These are phyloP conservation scores for Sporisorium scitamineum DNA, from an alignment of 1,284 basidiomycete species.

Conservation along the genomic window DNA sequence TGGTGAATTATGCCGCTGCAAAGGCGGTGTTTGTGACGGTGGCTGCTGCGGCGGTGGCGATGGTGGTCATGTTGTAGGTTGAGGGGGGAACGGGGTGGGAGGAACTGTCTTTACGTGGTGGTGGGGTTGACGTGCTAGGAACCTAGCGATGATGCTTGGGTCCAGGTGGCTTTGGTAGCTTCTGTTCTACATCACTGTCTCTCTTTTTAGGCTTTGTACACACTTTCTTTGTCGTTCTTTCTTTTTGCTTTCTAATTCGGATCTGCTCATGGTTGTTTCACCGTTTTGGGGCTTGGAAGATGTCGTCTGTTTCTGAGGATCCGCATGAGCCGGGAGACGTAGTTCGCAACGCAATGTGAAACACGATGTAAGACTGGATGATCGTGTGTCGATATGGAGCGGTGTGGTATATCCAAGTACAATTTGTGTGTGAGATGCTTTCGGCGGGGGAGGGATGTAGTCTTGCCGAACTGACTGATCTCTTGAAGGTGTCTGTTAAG, in stretches of 20 bases:
- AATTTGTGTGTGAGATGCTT: background rate
- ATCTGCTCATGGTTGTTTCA: background rate
- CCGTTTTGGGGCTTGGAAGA: background rate
- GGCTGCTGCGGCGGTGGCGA: slow-evolving; percentile 15
- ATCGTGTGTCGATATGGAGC: background rate
- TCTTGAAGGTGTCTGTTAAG: too few relatives aligned
- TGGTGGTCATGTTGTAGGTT: slow-evolving; percentile 24
- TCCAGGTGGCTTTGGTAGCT: background rate
- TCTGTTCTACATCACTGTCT: background rate
- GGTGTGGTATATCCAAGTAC: slow-evolving; percentile 1
- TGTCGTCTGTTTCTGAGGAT: background rate
- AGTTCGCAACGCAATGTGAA: background rate
- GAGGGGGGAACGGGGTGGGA: accelerated
- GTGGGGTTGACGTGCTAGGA: too few relatives aligned
- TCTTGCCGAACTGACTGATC: too few relatives aligned
- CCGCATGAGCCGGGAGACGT: background rate
- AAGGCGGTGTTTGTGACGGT: slow-evolving; percentile 37
- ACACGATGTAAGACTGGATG: background rate
- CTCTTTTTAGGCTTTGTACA: background rate
- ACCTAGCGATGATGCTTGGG: too few relatives aligned
- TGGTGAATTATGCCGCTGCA: slow-evolving; percentile 19
- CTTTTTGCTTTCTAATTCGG: background rate
- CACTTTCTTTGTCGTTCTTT: background rate
- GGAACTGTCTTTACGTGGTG: slow-evolving; percentile 13
- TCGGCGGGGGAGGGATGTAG: background rate